Base-by-base conservation (phyloP, 2,329 filamentous ascomycete genomes). In the Lasiodiplodia theobromae region DNA sequence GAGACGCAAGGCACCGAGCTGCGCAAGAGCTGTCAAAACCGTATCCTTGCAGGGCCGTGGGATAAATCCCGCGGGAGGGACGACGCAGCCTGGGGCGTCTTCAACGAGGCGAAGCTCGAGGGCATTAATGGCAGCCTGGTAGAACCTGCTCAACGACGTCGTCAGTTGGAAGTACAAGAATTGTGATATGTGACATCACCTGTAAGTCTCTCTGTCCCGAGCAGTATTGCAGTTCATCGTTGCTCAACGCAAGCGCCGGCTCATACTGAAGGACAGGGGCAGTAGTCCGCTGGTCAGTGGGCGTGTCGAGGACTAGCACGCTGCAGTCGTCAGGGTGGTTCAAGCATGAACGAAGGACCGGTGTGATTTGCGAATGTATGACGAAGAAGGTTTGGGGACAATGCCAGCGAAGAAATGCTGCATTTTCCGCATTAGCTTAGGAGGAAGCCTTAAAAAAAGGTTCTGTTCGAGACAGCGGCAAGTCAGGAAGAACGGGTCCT, bases 1-100 rank as follows among this genome's bases (percentile, higher is more conserved):
- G 23, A 80, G 71, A 12, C 78, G 77, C 25, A 80, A 71, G n/a
- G 79, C 78, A 4, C 77, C 79, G 49, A 80, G 67, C 47, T 80
- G 79, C 2, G 78, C 78, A 68, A 80, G 79, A 11, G 78, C 77
- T 11, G 76, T 77, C 69, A 80, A 69, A 47, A 77, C 77, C 64
- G 73, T 75, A 62, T 80, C 79, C 37, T 79, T 74, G 11, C 75
- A 76, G 1, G 74, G 25, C 6, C 49, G 18, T n/a, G 66, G 57
- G 14, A 52, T 18, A 23, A 63, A 68, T 7, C 49, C 66, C 10
- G 2, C 23, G 2, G 66, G 57, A 8, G 66, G 66, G 2, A 64
- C n/a, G 23, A 14, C 25, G 10, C 66, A 63, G 23, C 49, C 57
- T 1, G 57, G 49, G 11, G 49, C 18, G 18, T 64, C 51, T 38